Evolutionary conservation across 73 alveolate species (phyloP).

Genomic region (Effrenium voratum): DNA sequence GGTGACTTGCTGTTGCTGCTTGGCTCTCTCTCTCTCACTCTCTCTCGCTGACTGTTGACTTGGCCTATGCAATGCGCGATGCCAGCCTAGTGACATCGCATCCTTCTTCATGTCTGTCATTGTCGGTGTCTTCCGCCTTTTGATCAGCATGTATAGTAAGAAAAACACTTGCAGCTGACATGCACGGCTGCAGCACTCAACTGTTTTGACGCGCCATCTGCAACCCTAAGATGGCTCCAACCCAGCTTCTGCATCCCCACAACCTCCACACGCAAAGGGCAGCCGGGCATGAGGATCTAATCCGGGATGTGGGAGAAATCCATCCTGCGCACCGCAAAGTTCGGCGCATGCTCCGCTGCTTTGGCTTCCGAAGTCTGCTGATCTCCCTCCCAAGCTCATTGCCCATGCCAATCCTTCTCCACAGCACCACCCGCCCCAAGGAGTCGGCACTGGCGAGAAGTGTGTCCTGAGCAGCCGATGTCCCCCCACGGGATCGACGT

Average conservation of each 20-base stretch:
- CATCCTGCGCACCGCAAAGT: conserved; percentile 37
- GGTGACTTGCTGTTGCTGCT: too few species aligned
- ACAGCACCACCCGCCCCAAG: conserved; percentile 70
- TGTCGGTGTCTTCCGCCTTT: neutral
- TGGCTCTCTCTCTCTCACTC: too few species aligned
- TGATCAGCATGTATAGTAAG: neutral
- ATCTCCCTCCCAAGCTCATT: neutral
- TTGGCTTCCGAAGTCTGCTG: neutral
- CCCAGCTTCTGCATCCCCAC: too few species aligned
- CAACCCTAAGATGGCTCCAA: too few species aligned
- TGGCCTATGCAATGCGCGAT: neutral
- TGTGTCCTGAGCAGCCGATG: conserved; percentile 25
- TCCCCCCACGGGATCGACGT: neutral
- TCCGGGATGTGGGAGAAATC: conserved; percentile 93
- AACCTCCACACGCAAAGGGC: too few species aligned
- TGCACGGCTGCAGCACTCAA: neutral
- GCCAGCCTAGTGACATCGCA: neutral
- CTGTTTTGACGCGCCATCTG: neutral
- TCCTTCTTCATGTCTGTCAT: neutral
- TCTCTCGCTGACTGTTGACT: too few species aligned
- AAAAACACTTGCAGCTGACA: neutral
- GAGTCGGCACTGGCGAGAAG: conserved; percentile 85
- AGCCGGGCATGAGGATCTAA: too few species aligned
- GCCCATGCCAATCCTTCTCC: conserved; percentile 23
- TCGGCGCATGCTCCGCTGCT: neutral